Evolutionary conservation across 202 grass and related monocot genomes (phyloP).

Genomic region (Dendrocalamus latiflorus): DNA sequence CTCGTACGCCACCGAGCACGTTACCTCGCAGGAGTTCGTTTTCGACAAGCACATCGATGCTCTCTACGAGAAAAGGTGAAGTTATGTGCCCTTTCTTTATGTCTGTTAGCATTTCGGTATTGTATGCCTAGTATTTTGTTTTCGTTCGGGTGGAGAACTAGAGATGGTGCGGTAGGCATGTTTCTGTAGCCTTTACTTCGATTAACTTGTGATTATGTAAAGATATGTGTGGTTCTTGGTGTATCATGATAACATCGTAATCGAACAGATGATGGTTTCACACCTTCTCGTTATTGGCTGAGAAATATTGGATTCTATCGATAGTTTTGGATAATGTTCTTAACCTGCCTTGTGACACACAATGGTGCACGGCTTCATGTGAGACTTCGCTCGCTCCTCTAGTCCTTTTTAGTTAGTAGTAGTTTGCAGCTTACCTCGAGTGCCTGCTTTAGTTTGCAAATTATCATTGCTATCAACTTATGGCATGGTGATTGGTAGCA

Average conservation of each 20-base stretch:
- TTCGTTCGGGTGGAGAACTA: neutral
- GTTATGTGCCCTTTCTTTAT: neutral
- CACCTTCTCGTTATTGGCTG: neutral
- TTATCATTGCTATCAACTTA: neutral
- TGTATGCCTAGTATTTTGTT: neutral
- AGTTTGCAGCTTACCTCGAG: neutral
- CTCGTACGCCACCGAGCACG: constrained; percentile 48
- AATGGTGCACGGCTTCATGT: neutral
- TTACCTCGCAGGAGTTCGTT: constrained; percentile 74
- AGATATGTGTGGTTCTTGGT: neutral
- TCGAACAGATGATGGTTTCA: neutral
- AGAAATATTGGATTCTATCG: neutral
- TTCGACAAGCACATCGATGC: constrained; percentile 76
- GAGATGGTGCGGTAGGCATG: neutral
- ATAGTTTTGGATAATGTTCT: neutral
- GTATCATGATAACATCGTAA: neutral
- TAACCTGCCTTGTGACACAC: neutral
- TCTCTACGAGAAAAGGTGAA: constrained; percentile 90
- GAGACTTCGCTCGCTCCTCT: neutral
- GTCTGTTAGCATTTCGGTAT: neutral
- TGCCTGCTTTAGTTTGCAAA: constrained; percentile 10
- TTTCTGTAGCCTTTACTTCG: neutral
- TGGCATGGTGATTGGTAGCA: neutral
- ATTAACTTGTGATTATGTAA: neutral
- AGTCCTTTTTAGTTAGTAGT: neutral